Percentiles rank a stretch among this genome's conserved stretches.
Evolutionary conservation across 1,139 yeast species (phyloP).

Genomic region (Suhomyces ambrosiae): DNA sequence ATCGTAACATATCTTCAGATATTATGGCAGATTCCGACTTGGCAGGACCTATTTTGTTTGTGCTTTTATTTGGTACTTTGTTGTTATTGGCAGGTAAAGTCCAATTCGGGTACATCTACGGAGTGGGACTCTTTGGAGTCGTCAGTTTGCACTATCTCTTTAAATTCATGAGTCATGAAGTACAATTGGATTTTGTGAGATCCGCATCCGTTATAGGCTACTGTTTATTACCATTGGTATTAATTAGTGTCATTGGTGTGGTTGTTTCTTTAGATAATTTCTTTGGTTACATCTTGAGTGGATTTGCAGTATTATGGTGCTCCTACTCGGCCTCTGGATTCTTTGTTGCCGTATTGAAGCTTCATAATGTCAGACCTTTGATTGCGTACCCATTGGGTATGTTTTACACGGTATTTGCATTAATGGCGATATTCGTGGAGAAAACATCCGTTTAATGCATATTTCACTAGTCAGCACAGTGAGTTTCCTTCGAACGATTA

Average conservation of each 20-base stretch:
- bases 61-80: conserved; percentile 83
- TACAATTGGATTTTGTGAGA: conserved; percentile 64
- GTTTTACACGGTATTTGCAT: conserved; percentile 91
- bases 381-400: conserved; percentile 93
- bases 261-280: conserved; percentile 68
- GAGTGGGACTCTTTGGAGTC: conserved; percentile 92
- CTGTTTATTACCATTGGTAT: conserved; percentile 86
- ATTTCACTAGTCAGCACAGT: neutral
- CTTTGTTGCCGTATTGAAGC: conserved; percentile 80
- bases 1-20: conserved; percentile 61
- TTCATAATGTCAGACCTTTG: conserved; percentile 83
- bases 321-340: conserved; percentile 93
- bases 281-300: conserved; percentile 71
- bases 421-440: conserved; percentile 91
- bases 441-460: conserved; percentile 24
- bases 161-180: conserved; percentile 74
- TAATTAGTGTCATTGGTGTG: conserved; percentile 75
- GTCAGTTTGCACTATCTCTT: conserved; percentile 80
- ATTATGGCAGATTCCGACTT: conserved; percentile 89
- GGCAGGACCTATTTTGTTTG: conserved; percentile 94
- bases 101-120: conserved; percentile 95
- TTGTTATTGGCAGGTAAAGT: conserved; percentile 85
- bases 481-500: too few relatives aligned
- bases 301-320: conserved; percentile 85
- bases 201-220: conserved; percentile 94